A percentile compares a stretch with the other conserved stretches of the same genome.
These are phyloP conservation scores for Dictyostelium brefeldianum DNA, from an alignment of 78 protist genomes.

Conservation along the genomic window DNA sequence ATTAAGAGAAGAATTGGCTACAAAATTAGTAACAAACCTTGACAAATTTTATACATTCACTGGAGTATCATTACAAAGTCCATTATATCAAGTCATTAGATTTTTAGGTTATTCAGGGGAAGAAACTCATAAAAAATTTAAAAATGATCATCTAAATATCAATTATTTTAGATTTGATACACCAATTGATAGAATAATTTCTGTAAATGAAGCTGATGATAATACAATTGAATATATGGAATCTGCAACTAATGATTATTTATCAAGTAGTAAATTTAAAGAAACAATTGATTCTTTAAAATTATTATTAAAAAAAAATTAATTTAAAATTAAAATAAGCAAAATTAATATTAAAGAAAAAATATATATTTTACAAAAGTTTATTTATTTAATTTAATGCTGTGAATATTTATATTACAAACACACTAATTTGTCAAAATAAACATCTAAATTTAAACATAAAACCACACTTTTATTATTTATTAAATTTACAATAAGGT, in stretches of 20 bases:
- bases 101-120: neutral
- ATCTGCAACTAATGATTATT: neutral
- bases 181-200: neutral
- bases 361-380: neutral
- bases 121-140: neutral
- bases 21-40: neutral
- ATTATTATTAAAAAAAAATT: neutral
- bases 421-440: too few species aligned
- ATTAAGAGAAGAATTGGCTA: neutral
- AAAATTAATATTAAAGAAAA: neutral
- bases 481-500: too few species aligned
- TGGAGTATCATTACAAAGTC: neutral
- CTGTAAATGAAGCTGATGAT: slow-evolving; percentile 15
- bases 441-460: too few species aligned
- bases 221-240: slow-evolving; percentile 14
- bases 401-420: too few species aligned
- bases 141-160: neutral
- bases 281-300: neutral
- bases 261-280: too few species aligned
- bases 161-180: slow-evolving; percentile 28
- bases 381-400: too few species aligned
- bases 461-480: too few species aligned
- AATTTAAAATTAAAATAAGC: neutral
- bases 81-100: neutral
- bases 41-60: neutral